Evolutionary conservation across 2,329 filamentous ascomycete species (phyloP).

Genomic region (Penicillium fuscoglaucum): DNA sequence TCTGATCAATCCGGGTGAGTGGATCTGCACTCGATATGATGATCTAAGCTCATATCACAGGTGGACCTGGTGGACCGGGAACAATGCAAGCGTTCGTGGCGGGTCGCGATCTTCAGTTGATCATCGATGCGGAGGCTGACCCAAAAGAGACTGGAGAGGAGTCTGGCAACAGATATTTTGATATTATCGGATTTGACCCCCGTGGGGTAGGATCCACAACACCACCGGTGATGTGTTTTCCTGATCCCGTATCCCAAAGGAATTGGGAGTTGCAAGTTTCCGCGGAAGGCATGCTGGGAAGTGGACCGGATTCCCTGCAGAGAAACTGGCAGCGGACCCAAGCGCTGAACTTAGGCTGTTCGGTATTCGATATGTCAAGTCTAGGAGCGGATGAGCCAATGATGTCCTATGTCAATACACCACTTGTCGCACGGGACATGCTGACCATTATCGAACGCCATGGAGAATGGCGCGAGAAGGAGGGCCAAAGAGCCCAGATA

Average conservation of each 20-base stretch:
- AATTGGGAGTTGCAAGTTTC: conserved; percentile 39
- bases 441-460: conserved; percentile 42
- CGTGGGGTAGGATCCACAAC: conserved; percentile 47
- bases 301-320: conserved; percentile 29
- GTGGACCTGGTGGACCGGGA: conserved; percentile 49
- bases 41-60: conserved; percentile 20
- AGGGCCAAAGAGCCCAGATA: conserved; percentile 29
- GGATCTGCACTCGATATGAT: conserved; percentile 2
- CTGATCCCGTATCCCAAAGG: conserved; percentile 28
- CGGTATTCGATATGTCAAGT: conserved; percentile 23
- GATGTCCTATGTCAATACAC: conserved; percentile 37
- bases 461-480: conserved; percentile 39
- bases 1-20: conserved; percentile 48
- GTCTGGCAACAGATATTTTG: conserved; percentile 34
- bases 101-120: conserved; percentile 39
- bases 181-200: conserved; percentile 49
- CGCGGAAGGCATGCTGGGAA: conserved; percentile 40
- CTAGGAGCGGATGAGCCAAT: conserved; percentile 24
- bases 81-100: conserved; percentile 34
- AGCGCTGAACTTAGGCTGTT: conserved; percentile 37
- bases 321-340: conserved; percentile 36
- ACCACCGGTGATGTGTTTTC: conserved; percentile 44
- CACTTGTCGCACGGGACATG: conserved; percentile 38
- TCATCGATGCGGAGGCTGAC: conserved; percentile 37
- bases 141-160: conserved; percentile 13